These are phyloP conservation scores for Speleostelium caveatum DNA, from an alignment of 78 protist genomes.

Conservation along the genomic window DNA sequence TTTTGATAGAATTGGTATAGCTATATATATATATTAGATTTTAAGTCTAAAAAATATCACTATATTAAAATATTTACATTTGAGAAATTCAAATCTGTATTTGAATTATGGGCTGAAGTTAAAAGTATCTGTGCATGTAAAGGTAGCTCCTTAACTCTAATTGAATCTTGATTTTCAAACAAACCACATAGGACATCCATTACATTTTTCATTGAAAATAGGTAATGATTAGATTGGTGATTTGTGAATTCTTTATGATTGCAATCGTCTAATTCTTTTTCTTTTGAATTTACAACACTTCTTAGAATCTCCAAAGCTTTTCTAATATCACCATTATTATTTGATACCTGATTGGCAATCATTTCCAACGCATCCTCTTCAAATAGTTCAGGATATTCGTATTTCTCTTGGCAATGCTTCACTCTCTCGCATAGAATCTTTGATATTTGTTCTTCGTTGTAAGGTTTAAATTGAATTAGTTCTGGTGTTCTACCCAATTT, in stretches of 20 bases:
- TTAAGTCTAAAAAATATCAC: background rate
- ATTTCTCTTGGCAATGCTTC: background rate
- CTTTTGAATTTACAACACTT: background rate
- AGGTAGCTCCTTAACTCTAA: slow-evolving; percentile 25
- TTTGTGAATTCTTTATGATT: background rate
- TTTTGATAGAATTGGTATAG: slow-evolving; percentile 5
- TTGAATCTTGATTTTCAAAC: slow-evolving; percentile 2
- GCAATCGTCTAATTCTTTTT: background rate
- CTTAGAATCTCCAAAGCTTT: slow-evolving; percentile 44
- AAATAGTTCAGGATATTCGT: background rate
- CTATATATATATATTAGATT: background rate
- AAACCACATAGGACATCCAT: background rate
- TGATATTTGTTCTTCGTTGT: slow-evolving; percentile 3
- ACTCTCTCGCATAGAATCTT: slow-evolving; percentile 5
- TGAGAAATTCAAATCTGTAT: background rate
- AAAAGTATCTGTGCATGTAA: slow-evolving; percentile 11
- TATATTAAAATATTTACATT: background rate
- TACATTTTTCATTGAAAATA: slow-evolving; percentile 23
- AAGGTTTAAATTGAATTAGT: slow-evolving; percentile 29
- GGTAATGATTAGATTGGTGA: background rate
- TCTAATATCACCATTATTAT: slow-evolving; percentile 42
- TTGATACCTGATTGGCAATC: background rate
- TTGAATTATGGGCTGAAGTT: background rate
- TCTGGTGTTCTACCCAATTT: slow-evolving; percentile 1
- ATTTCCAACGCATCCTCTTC: slow-evolving; percentile 22